phyloP scores from a whole-genome alignment of 345 rosid species.

The Pelargonium nanum region DNA sequence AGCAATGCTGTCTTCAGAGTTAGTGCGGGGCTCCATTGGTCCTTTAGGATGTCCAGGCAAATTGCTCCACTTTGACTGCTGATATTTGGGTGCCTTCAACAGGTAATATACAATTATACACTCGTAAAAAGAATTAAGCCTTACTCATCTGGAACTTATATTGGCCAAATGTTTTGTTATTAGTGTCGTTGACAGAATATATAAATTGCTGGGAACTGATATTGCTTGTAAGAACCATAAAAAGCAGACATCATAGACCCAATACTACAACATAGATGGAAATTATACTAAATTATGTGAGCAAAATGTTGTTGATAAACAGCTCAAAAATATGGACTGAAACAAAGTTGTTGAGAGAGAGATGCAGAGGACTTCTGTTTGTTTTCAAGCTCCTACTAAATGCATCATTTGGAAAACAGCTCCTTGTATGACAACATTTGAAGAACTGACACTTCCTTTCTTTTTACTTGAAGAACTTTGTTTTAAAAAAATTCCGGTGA shows the following conservation, averaged over 20 bases:
- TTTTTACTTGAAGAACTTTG: too few species aligned
- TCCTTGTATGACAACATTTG: too few species aligned
- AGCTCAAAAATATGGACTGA: background rate
- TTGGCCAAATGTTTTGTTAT: too few species aligned
- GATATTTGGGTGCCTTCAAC: constrained; percentile 88
- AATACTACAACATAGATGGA: background rate
- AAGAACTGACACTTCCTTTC: background rate
- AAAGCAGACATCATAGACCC: background rate
- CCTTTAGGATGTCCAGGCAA: constrained; percentile 94
- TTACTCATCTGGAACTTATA: background rate
- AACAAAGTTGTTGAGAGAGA: background rate
- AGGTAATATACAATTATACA: background rate
- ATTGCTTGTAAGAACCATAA: background rate
- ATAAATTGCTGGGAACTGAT: too few species aligned
- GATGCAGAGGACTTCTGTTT: background rate
- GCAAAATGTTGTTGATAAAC: background rate
- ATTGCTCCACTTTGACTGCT: constrained; percentile 99
- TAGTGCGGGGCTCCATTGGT: constrained; percentile 99
- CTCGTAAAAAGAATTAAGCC: background rate
- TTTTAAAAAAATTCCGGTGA: too few species aligned
- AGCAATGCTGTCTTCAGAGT: constrained; percentile 96
- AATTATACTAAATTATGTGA: background rate
- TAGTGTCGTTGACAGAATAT: too few species aligned
- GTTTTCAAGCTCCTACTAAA: background rate
- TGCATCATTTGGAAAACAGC: background rate